A percentile compares a stretch with the other conserved stretches of the same genome.
Evolutionary conservation across 768 basidiomycete species (phyloP).

Genomic region (Rhodotorula paludigena): DNA sequence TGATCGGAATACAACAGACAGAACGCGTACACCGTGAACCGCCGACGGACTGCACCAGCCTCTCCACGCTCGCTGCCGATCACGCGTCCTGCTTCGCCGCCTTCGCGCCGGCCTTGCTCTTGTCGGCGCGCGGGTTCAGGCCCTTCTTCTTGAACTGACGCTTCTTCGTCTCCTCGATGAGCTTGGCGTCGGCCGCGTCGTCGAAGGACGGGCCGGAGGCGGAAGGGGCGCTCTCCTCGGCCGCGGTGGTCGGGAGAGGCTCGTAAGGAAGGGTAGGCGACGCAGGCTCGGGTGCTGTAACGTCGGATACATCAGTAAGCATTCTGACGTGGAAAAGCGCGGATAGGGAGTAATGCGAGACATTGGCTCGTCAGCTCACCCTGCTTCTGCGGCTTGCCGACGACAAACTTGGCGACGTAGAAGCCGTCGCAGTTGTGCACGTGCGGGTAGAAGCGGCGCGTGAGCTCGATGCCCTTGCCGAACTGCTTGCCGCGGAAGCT

Average conservation of each 20-base stretch:
- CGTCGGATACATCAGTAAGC: not conserved
- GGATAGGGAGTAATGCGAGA: too few relatives aligned
- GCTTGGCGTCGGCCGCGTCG: constrained; percentile 67
- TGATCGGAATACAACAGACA: not conserved
- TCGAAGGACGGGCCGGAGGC: constrained; percentile 54
- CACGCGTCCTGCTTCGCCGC: constrained; percentile 8
- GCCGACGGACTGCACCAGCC: not conserved
- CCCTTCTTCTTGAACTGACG: constrained; percentile 52
- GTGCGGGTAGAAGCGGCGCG: constrained; percentile 70
- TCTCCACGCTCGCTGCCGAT: not conserved
- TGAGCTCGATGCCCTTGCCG: constrained; percentile 68
- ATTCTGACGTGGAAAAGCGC: too few relatives aligned
- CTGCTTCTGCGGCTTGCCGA: constrained; percentile 43
- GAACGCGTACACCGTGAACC: too few relatives aligned
- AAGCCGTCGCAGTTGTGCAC: constrained; percentile 99
- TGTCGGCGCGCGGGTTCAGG: constrained; percentile 45
- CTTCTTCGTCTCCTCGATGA: constrained; percentile 69
- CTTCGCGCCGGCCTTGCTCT: constrained; percentile 35
- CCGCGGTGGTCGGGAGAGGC: constrained; percentile 47
- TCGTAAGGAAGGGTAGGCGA: constrained; percentile 43
- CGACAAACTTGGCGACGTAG: constrained; percentile 96
- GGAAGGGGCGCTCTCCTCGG: constrained; percentile 43
- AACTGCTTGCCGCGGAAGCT: constrained; percentile 87
- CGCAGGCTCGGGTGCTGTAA: constrained; percentile 43
- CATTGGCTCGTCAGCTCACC: constrained; percentile 22